Evolutionary conservation across 441 rosid species (phyloP), one percentile per base, ranked within the genome.

Genomic region (Aleurites moluccanus): DNA sequence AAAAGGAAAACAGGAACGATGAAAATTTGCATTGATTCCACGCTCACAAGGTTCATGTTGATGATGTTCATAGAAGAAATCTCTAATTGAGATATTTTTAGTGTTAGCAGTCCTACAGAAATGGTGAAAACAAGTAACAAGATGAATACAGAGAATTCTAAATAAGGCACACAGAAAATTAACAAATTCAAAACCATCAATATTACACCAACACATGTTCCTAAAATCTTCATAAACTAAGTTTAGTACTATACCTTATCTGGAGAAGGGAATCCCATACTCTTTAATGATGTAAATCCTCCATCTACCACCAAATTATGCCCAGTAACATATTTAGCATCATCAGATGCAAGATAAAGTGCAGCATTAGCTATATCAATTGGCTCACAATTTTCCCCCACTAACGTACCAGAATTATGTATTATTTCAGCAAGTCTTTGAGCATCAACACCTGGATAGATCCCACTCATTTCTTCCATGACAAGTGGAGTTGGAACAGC

Each of bases 301-400:
- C 98, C 98, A 79, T 94, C 98, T 8, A 94, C 92, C 67, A 90
- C 92, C 78, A 94, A 78, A 72, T 94, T 94, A 81, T 91, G 97
- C 16, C 96, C 98, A 50, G 80, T 89, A 7, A 93, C 90, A 62
- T 89, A 93, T 83, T 90, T 91, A 6, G 98, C 92, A 76, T 90
- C 97, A 53, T 87, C 93, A 0, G 97, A 91, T 3, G 89, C 93
- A 3, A 94, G 87, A 78, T 88, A 94, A 55, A 92, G 79, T n/a
- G 97, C 97, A 28, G 97, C 97, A 52, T 92, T 86, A 42, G 99
- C 99, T 67, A 92, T 76, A 70, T 94, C 97, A 14, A 18, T 56
- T 0, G 94, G 81, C 74, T 92, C 95, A 73, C 91, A 91, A 30
- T 75, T 82, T 60, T 85, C 83, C 70, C 96, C 92, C 7, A 68